These are phyloP conservation scores for Trichosporon faecale DNA, from an alignment of 1,284 basidiomycete species.

Conservation along the genomic window DNA sequence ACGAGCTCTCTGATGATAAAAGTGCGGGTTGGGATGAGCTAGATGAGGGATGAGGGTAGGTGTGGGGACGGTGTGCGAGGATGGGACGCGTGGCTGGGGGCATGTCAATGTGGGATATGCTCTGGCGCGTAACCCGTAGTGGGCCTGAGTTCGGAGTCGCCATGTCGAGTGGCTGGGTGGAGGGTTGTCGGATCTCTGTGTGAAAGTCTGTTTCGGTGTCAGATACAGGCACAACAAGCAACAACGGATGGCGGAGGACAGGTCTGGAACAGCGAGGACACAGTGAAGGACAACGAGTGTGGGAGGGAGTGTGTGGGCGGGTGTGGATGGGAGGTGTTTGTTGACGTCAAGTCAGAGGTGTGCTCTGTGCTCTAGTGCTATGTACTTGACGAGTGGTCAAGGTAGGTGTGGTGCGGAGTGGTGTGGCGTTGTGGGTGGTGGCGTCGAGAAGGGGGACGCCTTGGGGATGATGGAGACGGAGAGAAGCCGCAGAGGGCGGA, in stretches of 20 bases:
- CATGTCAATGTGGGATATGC: constrained; percentile 3
- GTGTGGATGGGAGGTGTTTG: neutral
- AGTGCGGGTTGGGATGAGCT: neutral
- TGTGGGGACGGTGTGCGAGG: constrained; percentile 7
- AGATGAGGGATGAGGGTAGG: neutral
- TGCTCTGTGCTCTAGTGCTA: neutral
- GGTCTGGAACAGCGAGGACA: neutral
- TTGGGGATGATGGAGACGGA: neutral
- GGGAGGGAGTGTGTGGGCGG: neutral
- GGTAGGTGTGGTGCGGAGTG: neutral
- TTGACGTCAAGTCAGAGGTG: neutral
- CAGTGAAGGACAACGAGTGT: neutral
- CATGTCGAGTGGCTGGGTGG: neutral
- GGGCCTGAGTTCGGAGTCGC: neutral
- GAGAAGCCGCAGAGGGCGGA: neutral
- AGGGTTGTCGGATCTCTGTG: neutral
- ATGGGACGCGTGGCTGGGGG: neutral
- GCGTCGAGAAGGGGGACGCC: neutral
- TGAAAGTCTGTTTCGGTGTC: neutral
- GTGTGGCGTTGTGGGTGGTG: constrained; percentile 2
- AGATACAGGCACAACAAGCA: neutral
- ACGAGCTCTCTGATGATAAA: neutral
- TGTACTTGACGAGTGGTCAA: neutral
- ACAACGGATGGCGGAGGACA: neutral
- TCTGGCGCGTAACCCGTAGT: neutral